Percentiles rank a stretch among this genome's conserved stretches.
Evolutionary conservation across 208 protist genomes (phyloP).

Genomic region (Crithidia fasciculata): DNA sequence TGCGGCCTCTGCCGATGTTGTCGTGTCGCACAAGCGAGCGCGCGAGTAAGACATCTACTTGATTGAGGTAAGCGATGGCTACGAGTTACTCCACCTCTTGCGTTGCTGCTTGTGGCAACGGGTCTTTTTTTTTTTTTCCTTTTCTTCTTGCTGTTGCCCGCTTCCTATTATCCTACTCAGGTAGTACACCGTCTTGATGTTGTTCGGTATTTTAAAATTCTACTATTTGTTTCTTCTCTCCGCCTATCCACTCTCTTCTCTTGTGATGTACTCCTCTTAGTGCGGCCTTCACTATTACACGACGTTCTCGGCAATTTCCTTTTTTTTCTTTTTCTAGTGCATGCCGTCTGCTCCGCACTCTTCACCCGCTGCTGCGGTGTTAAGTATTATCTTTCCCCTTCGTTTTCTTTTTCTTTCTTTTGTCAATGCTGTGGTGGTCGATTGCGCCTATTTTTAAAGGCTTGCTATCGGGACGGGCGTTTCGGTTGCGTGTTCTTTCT

Average conservation of each 20-base stretch:
- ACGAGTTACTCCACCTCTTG: too few relatives aligned
- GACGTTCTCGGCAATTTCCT: not conserved
- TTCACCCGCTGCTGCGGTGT: too few relatives aligned
- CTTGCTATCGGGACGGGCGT: not conserved
- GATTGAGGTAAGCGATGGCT: not conserved
- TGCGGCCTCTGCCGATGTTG: not conserved
- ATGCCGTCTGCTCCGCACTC: too few relatives aligned
- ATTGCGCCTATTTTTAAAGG: too few relatives aligned
- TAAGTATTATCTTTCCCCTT: too few relatives aligned
- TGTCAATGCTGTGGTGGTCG: not conserved
- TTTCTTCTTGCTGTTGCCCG: not conserved
- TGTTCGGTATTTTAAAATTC: too few relatives aligned
- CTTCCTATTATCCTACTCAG: not conserved
- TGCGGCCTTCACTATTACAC: too few relatives aligned
- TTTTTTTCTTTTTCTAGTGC: not conserved
- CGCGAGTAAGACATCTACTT: not conserved
- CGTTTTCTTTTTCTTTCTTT: constrained; percentile 4
- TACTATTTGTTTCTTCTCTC: too few relatives aligned
- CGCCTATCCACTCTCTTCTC: too few relatives aligned
- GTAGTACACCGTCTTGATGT: too few relatives aligned
- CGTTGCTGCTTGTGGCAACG: not conserved
- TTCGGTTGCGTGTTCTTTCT: not conserved
- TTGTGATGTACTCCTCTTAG: too few relatives aligned
- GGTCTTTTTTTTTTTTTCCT: constrained; percentile 6
- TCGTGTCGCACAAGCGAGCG: not conserved